Conservation (phyloP, 1,139 yeast species). For the Barnettozyma hawaiiensis region DNA sequence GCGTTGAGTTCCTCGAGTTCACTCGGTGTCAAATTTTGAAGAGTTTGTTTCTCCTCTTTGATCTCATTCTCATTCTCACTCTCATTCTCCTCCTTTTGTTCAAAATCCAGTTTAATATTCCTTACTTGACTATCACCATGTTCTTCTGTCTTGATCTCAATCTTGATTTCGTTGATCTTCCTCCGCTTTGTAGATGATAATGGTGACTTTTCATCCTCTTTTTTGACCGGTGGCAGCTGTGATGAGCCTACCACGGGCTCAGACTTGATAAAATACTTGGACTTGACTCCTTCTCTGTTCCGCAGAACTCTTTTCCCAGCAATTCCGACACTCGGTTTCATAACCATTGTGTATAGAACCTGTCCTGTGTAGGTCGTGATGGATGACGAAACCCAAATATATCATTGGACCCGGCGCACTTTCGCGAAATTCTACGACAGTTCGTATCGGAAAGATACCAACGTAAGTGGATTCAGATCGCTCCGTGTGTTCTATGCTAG, state of each 20-base stretch:
- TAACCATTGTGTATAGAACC: background rate
- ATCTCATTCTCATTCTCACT: background rate
- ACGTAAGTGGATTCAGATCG: too few species aligned
- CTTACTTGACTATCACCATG: background rate
- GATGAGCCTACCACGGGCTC: background rate
- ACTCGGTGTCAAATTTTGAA: background rate
- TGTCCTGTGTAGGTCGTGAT: background rate
- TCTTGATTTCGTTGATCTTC: background rate
- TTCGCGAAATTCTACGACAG: too few species aligned
- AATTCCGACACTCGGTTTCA: background rate
- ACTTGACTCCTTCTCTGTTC: background rate
- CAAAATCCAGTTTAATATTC: background rate
- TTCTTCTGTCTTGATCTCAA: constrained; percentile 3
- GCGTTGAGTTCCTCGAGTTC: constrained; percentile 2
- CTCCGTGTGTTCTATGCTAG: too few species aligned
- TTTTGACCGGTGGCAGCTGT: background rate
- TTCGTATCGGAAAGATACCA: too few species aligned
- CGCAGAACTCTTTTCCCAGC: background rate
- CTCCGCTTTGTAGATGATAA: background rate
- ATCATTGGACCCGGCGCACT: background rate
- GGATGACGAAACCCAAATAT: background rate
- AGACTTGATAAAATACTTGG: constrained; percentile 1
- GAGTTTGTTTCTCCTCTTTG: background rate
- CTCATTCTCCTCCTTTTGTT: background rate
- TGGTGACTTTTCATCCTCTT: background rate